Evolutionary conservation across 148 eudicot species (phyloP), one percentile per base, ranked within the genome.

Genomic region (Dysphania ambrosioides): DNA sequence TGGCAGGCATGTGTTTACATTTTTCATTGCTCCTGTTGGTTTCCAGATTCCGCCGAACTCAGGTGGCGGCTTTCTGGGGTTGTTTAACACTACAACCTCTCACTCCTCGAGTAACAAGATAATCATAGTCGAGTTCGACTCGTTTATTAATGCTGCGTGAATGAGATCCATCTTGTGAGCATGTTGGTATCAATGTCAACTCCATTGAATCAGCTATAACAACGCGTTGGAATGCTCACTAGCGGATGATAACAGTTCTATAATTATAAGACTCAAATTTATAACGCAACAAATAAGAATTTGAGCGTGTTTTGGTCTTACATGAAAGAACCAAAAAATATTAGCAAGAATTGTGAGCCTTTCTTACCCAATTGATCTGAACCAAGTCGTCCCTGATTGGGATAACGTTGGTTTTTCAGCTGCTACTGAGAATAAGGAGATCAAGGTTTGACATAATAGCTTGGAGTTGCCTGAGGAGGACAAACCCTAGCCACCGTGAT

Each of bases 121-220:
- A 9, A 66, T 87, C 26, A 9, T 49, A 0, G 79, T 89, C 11
- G 91, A 86, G 79, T 90, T 90, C 27, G 94, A 90, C 66, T 75
- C 89, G 4, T 78, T 32, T 16, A 7, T 74, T 0, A 81, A 85
- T 59, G n/a, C n/a, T n/a, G n/a, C 58, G 72, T 0, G 87, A 75
- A 10, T 90, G 91, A 88, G 87, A 81, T 71, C 88, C 94, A 23
- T 9, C 78, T 0, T 76, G 27, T 38, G 80, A 80, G 72, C 91
- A 90, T 74, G 85, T 90, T 59, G 63, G 94, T 12, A 87, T 87
- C 74, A 88, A 87, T 68, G 77, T 35, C 11, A 82, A 87, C 72
- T 83, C 91, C 2, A 81, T 90, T 32, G 1, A 62, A 36, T 90
- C 89, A 4, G 66, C 59, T 11, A 66, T 31, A 0, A 26, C 9